phyloP scores from a whole-genome alignment of 805 yeast species.

The Tetrapisispora pingtungensis region DNA sequence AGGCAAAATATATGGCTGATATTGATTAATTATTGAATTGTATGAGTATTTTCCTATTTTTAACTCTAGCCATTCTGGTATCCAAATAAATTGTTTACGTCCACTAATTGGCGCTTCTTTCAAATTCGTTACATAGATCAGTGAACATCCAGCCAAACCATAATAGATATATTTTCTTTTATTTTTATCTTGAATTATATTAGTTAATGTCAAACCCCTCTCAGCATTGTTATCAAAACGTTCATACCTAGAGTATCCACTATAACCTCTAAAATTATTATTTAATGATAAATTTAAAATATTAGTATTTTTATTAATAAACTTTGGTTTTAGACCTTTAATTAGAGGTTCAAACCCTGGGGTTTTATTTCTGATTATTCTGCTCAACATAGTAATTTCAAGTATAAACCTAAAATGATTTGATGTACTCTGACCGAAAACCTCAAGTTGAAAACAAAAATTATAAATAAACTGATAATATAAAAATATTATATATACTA shows the following conservation, averaged over 20 bases:
- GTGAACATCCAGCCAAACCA: slow-evolving; percentile 27
- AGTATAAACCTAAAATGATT: no score
- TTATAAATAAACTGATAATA: no score
- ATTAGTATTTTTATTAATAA: background rate
- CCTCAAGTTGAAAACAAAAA: no score
- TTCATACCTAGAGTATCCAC: background rate
- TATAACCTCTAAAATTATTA: background rate
- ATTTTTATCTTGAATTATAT: background rate
- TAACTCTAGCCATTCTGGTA: slow-evolving; percentile 55
- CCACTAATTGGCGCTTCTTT: slow-evolving; percentile 78
- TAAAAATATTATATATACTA: no score
- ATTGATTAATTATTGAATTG: slow-evolving; percentile 47
- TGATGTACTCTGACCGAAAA: no score
- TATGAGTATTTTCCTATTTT: slow-evolving; percentile 58
- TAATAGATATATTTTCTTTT: slow-evolving; percentile 26
- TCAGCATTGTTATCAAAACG: background rate
- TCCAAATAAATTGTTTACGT: slow-evolving; percentile 60
- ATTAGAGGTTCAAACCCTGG: no score
- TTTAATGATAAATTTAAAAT: background rate
- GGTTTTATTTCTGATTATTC: no score
- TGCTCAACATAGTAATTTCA: no score
- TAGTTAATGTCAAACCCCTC: background rate
- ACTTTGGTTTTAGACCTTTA: no score
- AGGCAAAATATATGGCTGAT: slow-evolving; percentile 46
- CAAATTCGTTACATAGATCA: slow-evolving; percentile 42